A percentile compares a stretch with the other conserved stretches of the same genome.
Evolutionary conservation across 192 early-diverging fungal genomes (phyloP).

Genomic region (Coemansia sp.): DNA sequence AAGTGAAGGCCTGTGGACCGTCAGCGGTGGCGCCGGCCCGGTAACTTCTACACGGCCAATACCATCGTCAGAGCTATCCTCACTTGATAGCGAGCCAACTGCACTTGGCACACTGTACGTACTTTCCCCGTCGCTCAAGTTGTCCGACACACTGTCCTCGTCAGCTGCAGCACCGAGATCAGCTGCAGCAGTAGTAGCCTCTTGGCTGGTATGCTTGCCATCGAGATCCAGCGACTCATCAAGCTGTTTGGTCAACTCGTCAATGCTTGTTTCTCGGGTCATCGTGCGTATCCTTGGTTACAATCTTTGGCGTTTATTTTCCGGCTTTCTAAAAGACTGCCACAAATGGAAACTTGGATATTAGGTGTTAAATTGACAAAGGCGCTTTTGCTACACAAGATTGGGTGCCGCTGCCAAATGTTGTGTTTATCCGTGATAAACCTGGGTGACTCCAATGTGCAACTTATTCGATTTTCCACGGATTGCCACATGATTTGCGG

Average conservation of each 20-base stretch:
- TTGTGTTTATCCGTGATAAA: neutral
- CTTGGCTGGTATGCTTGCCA: neutral
- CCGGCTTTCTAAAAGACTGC: neutral
- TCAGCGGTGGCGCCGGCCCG: constrained; percentile 7
- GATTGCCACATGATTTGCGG: constrained; percentile 8
- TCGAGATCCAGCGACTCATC: constrained; percentile 23
- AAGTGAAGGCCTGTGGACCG: constrained; percentile 18
- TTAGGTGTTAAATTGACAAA: neutral
- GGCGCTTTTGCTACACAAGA: neutral
- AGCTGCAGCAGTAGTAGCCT: neutral
- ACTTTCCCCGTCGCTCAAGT: constrained; percentile 14
- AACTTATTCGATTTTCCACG: neutral
- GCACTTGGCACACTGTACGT: constrained; percentile 7
- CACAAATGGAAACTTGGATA: neutral
- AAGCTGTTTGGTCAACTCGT: constrained; percentile 29
- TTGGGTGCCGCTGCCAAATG: neutral
- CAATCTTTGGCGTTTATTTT: no score
- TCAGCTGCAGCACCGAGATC: constrained; percentile 2
- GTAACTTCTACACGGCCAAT: neutral
- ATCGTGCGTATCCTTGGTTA: neutral
- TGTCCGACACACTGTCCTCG: neutral
- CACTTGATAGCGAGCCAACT: constrained; percentile 18
- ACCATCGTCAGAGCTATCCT: constrained; percentile 11
- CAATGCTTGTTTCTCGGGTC: constrained; percentile 4
- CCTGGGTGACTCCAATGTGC: neutral